A percentile compares a stretch with the other conserved stretches of the same genome.
Evolutionary conservation across 495 filamentous ascomycete species (phyloP).

Genomic region (Hypomontagnella submonticulosa): DNA sequence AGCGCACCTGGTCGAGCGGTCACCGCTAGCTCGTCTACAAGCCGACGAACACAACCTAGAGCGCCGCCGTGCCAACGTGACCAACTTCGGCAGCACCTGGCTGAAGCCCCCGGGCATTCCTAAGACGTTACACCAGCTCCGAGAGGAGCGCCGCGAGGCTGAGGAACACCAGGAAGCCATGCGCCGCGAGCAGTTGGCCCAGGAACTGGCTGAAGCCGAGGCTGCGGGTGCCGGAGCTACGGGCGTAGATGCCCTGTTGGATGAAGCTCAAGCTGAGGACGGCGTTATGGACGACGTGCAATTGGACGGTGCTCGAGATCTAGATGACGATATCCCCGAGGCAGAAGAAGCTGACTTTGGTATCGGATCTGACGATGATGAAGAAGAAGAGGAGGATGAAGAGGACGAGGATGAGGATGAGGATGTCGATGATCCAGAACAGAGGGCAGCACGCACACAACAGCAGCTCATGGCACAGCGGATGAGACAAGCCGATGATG

Average conservation of each 20-base stretch:
- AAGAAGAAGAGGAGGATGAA: slow-evolving; percentile 47
- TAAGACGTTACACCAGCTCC: slow-evolving; percentile 80
- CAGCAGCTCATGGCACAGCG: slow-evolving; percentile 56
- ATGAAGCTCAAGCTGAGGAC: slow-evolving; percentile 55
- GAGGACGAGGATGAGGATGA: slow-evolving; percentile 51
- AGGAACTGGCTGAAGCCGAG: slow-evolving; percentile 69
- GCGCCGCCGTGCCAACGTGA: slow-evolving; percentile 75
- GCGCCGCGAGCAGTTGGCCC: slow-evolving; percentile 72
- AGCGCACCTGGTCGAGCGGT: slow-evolving; percentile 54
- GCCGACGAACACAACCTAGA: slow-evolving; percentile 75
- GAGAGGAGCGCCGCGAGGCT: slow-evolving; percentile 80
- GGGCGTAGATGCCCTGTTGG: slow-evolving; percentile 48
- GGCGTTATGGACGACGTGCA: slow-evolving; percentile 50
- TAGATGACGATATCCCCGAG: slow-evolving; percentile 76
- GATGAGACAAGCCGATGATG: slow-evolving; percentile 55
- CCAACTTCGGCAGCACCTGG: slow-evolving; percentile 80
- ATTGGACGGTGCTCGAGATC: slow-evolving; percentile 58
- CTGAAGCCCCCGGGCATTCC: slow-evolving; percentile 78
- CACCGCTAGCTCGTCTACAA: slow-evolving; percentile 68
- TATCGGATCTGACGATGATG: slow-evolving; percentile 57
- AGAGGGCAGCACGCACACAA: slow-evolving; percentile 47
- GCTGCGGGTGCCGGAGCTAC: slow-evolving; percentile 49
- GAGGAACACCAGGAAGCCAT: slow-evolving; percentile 80
- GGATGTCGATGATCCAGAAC: slow-evolving; percentile 48
- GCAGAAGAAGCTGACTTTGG: slow-evolving; percentile 63